Evolutionary conservation across 371 early-diverging fungal genomes (phyloP).

Genomic region (Syncephalastrum racemosum): DNA sequence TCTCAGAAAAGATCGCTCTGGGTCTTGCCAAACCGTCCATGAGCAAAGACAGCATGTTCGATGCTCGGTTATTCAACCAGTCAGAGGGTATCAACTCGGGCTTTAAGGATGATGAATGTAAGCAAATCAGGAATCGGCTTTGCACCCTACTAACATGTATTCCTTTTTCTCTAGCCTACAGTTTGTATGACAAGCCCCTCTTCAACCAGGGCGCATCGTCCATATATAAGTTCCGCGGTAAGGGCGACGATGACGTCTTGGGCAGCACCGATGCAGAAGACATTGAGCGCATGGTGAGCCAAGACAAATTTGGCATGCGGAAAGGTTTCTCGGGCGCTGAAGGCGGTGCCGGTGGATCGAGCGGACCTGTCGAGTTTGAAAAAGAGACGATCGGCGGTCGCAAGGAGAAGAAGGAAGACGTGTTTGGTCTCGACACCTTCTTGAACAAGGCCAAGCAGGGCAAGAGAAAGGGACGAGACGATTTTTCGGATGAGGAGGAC

Average conservation of each 20-base stretch:
- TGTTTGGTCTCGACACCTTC: constrained; percentile 67
- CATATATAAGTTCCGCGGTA: constrained; percentile 82
- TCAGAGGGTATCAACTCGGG: constrained; percentile 83
- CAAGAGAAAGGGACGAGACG: constrained; percentile 37
- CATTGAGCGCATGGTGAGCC: constrained; percentile 66
- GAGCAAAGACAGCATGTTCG: constrained; percentile 89
- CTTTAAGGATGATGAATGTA: constrained; percentile 84
- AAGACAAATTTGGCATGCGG: constrained; percentile 68
- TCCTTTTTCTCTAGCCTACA: constrained; percentile 54
- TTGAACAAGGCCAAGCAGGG: constrained; percentile 57
- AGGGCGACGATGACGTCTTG: constrained; percentile 64
- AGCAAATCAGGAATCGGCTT: constrained; percentile 1
- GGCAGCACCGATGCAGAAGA: constrained; percentile 71
- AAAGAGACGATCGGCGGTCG: constrained; percentile 51
- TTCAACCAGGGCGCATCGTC: constrained; percentile 71
- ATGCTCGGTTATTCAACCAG: constrained; percentile 93
- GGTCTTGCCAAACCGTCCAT: constrained; percentile 91
- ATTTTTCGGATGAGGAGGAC: constrained; percentile 24
- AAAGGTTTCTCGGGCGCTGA: constrained; percentile 73
- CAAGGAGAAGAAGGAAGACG: constrained; percentile 28
- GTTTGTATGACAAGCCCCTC: constrained; percentile 88
- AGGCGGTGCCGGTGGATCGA: constrained; percentile 43
- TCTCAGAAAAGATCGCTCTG: constrained; percentile 97
- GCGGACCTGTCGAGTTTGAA: constrained; percentile 95
- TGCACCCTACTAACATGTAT: neutral